These are phyloP conservation scores for Paecilomyces dactylethromorphus DNA, from an alignment of 2,329 filamentous ascomycete genomes.

Conservation along the genomic window DNA sequence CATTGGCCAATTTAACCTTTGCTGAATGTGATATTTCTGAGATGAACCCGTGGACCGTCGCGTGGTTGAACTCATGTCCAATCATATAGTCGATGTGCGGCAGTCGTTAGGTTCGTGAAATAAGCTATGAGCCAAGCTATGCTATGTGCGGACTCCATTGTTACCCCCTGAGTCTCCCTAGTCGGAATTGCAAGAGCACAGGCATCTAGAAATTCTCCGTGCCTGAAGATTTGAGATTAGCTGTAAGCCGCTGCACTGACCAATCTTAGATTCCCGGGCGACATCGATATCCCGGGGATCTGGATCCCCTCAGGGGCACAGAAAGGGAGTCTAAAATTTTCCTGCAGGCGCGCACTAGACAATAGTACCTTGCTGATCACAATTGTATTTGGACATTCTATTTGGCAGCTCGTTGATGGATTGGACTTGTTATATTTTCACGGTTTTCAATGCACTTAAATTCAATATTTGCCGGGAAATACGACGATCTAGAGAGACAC, in stretches of 20 bases:
- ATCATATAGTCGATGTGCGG: background rate
- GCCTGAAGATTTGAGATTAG: background rate
- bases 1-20: background rate
- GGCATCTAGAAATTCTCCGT: background rate
- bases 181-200: background rate
- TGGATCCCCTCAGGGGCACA: background rate
- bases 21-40: background rate
- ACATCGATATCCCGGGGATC: background rate
- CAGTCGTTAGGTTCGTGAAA: background rate
- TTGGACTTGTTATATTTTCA: background rate
- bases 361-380: background rate
- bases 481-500: background rate
- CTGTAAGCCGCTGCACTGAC: background rate
- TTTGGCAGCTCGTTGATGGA: background rate
- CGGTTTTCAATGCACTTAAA: background rate
- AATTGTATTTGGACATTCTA: background rate
- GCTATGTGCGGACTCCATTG: background rate
- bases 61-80: background rate
- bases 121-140: background rate
- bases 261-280: background rate
- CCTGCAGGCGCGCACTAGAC: background rate
- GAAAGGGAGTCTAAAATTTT: background rate
- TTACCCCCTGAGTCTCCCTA: background rate
- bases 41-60: background rate
- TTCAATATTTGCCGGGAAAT: background rate